These are phyloP conservation scores for Hypoxylon fuscum DNA, from an alignment of 495 filamentous ascomycete species.

Conservation along the genomic window DNA sequence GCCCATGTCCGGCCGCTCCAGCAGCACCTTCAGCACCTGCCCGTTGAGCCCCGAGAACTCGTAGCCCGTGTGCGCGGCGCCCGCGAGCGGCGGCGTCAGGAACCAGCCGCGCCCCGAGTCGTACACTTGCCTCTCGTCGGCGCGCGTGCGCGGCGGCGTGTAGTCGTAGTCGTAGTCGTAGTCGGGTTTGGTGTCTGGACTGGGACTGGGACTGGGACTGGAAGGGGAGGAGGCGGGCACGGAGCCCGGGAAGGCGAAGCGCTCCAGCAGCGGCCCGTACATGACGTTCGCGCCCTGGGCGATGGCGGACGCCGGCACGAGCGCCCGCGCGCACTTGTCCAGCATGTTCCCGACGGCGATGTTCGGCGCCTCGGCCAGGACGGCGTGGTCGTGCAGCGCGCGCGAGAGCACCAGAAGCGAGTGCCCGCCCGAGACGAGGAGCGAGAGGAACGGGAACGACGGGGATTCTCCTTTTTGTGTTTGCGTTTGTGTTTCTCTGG, in stretches of 20 bases:
- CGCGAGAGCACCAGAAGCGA: slow-evolving; percentile 81
- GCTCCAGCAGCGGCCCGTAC: slow-evolving; percentile 80
- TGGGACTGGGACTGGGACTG: too few relatives aligned
- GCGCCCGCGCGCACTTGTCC: slow-evolving; percentile 81
- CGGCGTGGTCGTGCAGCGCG: slow-evolving; percentile 68
- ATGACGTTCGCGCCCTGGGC: slow-evolving; percentile 61
- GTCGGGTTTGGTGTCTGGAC: too few relatives aligned
- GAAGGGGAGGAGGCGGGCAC: slow-evolving; percentile 15
- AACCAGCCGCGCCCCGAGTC: slow-evolving; percentile 40
- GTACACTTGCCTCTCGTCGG: slow-evolving; percentile 58
- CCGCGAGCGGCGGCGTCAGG: slow-evolving; percentile 47
- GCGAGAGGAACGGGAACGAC: slow-evolving; percentile 82
- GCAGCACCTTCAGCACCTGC: slow-evolving; percentile 38
- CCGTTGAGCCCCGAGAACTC: slow-evolving; percentile 52
- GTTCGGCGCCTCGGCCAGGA: slow-evolving; percentile 75
- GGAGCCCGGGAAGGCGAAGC: slow-evolving; percentile 79
- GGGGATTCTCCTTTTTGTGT: slow-evolving; percentile 39
- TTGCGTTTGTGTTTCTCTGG: background rate
- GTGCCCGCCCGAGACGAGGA: slow-evolving; percentile 94
- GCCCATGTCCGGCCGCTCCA: slow-evolving; percentile 41
- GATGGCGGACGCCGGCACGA: slow-evolving; percentile 67
- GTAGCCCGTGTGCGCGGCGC: slow-evolving; percentile 43
- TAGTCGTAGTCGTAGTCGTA: slow-evolving; percentile 61
- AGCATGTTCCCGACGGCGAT: slow-evolving; percentile 86
- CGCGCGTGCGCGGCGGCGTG: slow-evolving; percentile 59